phyloP scores from a whole-genome alignment of 2,329 filamentous ascomycete genomes.

The Colletotrichum somersetense region DNA sequence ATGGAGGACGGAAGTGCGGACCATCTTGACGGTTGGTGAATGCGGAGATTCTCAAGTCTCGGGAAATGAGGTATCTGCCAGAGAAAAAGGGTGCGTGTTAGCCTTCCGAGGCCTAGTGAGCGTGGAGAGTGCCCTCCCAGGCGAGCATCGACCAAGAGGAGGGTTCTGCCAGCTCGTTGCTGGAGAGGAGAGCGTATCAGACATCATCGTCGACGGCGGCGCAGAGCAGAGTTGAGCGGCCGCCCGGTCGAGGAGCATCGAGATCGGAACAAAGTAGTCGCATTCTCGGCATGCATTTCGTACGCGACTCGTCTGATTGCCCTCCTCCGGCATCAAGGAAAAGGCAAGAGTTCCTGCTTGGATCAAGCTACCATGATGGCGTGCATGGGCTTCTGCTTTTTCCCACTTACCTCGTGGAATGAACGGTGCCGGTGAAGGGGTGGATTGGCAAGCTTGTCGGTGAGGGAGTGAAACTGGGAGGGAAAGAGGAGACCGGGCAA shows the following conservation, averaged over 20 bases:
- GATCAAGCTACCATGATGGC: constrained; percentile 45
- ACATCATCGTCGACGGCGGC: constrained; percentile 45
- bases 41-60: constrained; percentile 84
- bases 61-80: constrained; percentile 76
- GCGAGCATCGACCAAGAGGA: constrained; percentile 58
- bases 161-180: constrained; percentile 79
- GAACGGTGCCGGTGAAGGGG: constrained; percentile 46
- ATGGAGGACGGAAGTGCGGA: constrained; percentile 99
- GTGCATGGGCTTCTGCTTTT: background rate
- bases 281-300: constrained; percentile 19
- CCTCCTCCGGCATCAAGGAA: constrained; percentile 69
- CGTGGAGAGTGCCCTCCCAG: constrained; percentile 77
- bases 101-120: constrained; percentile 71
- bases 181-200: constrained; percentile 74
- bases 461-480: constrained; percentile 40
- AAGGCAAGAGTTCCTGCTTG: constrained; percentile 56
- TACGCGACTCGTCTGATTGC: constrained; percentile 65
- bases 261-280: constrained; percentile 12
- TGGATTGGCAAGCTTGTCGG: constrained; percentile 47
- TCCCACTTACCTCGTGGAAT: constrained; percentile 60
- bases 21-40: constrained; percentile 84
- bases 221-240: background rate
- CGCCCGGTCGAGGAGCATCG: constrained; percentile 19
- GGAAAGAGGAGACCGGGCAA: background rate
- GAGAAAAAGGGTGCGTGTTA: constrained; percentile 61